Conservation (phyloP, 2,329 filamentous ascomycete species). For the Pseudogymnoascus sp. region DNA sequence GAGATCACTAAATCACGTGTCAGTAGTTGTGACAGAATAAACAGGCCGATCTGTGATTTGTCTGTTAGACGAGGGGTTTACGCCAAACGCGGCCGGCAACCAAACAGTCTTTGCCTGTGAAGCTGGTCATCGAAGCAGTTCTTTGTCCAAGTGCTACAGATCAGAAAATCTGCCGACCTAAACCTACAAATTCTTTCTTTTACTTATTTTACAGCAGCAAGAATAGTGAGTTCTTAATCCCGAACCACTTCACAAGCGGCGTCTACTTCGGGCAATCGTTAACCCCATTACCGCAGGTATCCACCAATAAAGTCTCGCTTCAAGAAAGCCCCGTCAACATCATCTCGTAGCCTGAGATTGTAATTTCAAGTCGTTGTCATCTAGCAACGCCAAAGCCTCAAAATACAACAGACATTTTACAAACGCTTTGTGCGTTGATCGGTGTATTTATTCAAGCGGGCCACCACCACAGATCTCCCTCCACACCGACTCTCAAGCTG, state of each 20-base stretch:
- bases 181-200: constrained; percentile 4
- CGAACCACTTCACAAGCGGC: constrained; percentile 1
- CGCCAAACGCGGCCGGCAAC: constrained; percentile 6
- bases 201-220: neutral
- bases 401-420: constrained; percentile 9
- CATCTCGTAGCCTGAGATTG: constrained; percentile 9
- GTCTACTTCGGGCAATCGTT: constrained; percentile 9
- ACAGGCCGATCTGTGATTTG: constrained; percentile 4
- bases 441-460: constrained; percentile 7
- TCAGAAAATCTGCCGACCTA: constrained; percentile 1
- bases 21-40: neutral
- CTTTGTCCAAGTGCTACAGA: constrained; percentile 6
- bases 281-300: constrained; percentile 6
- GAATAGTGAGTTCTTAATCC: neutral
- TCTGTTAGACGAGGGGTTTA: constrained; percentile 7
- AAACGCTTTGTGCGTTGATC: constrained; percentile 10
- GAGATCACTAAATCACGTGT: neutral
- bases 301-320: constrained; percentile 10
- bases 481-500: constrained; percentile 14
- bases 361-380: constrained; percentile 11
- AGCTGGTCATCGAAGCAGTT: constrained; percentile 3
- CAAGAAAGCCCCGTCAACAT: constrained; percentile 8
- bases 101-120: constrained; percentile 7
- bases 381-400: constrained; percentile 7
- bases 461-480: constrained; percentile 3